phyloP scores from a whole-genome alignment of 2,329 filamentous ascomycete species.

The Emmonsia crescens region DNA sequence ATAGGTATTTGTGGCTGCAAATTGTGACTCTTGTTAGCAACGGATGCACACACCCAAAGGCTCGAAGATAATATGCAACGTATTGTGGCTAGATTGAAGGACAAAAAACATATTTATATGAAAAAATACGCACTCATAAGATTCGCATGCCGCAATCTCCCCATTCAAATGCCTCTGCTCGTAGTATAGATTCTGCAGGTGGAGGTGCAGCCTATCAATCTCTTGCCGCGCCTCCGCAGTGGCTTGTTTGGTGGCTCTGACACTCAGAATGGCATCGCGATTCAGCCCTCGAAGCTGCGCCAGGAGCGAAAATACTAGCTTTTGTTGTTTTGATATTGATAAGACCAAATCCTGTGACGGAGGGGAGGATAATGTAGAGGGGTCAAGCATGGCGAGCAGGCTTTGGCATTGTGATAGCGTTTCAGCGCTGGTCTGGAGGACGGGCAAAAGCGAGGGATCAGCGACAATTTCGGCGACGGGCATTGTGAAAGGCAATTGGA shows the following conservation, averaged over 20 bases:
- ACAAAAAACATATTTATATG: background rate
- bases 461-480: slow-evolving; percentile 49
- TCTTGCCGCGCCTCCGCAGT: slow-evolving; percentile 83
- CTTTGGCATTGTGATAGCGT: slow-evolving; percentile 61
- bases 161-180: slow-evolving; percentile 84
- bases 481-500: slow-evolving; percentile 30
- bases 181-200: slow-evolving; percentile 92
- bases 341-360: slow-evolving; percentile 42
- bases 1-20: slow-evolving; percentile 54
- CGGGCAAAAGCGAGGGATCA: slow-evolving; percentile 54
- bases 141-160: slow-evolving; percentile 83
- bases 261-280: slow-evolving; percentile 66
- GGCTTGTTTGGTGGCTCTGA: slow-evolving; percentile 72
- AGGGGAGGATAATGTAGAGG: slow-evolving; percentile 27
- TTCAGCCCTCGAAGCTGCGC: slow-evolving; percentile 73
- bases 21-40: background rate
- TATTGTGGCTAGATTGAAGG: background rate
- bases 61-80: too few relatives aligned
- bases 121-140: slow-evolving; percentile 62
- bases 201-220: slow-evolving; percentile 81
- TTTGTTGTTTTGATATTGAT: slow-evolving; percentile 64
- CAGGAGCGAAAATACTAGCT: slow-evolving; percentile 66
- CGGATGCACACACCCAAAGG: background rate
- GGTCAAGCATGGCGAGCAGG: slow-evolving; percentile 46
- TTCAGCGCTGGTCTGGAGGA: slow-evolving; percentile 61